These are phyloP conservation scores for Pilatotrama ljubarskyi DNA, from an alignment of 768 basidiomycete genomes.

Conservation along the genomic window DNA sequence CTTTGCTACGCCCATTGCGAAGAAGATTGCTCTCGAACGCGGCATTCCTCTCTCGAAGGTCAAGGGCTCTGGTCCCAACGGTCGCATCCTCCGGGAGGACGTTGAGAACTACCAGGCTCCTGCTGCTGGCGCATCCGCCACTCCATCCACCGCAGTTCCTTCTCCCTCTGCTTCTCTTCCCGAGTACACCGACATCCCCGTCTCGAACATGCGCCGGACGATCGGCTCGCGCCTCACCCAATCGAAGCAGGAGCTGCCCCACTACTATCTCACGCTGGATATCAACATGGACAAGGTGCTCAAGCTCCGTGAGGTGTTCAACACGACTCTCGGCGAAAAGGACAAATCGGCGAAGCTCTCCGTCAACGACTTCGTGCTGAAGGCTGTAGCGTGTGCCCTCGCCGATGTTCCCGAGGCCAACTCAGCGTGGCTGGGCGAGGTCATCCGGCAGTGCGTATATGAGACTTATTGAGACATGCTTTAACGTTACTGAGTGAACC, in stretches of 20 bases:
- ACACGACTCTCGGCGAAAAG: slow-evolving; percentile 81
- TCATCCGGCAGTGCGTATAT: slow-evolving; percentile 82
- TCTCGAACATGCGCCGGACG: slow-evolving; percentile 91
- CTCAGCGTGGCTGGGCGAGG: slow-evolving; percentile 95
- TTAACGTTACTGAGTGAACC: not conserved
- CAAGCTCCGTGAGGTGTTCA: slow-evolving; percentile 95
- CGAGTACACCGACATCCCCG: slow-evolving; percentile 87
- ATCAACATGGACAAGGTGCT: slow-evolving; percentile 95
- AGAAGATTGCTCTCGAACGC: slow-evolving; percentile 93
- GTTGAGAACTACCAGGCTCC: slow-evolving; percentile 84
- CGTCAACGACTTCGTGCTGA: slow-evolving; percentile 98
- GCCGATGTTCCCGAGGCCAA: slow-evolving; percentile 97
- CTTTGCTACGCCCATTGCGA: slow-evolving; percentile 94
- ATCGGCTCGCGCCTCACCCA: slow-evolving; percentile 90
- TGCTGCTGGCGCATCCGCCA: slow-evolving; percentile 42
- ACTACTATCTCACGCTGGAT: slow-evolving; percentile 95
- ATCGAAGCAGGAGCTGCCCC: slow-evolving; percentile 93
- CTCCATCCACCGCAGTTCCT: slow-evolving; percentile 41
- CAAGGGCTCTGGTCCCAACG: slow-evolving; percentile 92
- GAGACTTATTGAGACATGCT: not conserved
- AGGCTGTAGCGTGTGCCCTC: slow-evolving; percentile 88
- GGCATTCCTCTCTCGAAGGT: slow-evolving; percentile 89
- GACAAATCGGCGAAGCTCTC: slow-evolving; percentile 92
- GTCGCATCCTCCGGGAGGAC: slow-evolving; percentile 92
- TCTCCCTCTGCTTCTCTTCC: slow-evolving; percentile 53